Conservation (phyloP, 2,329 filamentous ascomycete genomes). For the Scolecobasidium constrictum region DNA sequence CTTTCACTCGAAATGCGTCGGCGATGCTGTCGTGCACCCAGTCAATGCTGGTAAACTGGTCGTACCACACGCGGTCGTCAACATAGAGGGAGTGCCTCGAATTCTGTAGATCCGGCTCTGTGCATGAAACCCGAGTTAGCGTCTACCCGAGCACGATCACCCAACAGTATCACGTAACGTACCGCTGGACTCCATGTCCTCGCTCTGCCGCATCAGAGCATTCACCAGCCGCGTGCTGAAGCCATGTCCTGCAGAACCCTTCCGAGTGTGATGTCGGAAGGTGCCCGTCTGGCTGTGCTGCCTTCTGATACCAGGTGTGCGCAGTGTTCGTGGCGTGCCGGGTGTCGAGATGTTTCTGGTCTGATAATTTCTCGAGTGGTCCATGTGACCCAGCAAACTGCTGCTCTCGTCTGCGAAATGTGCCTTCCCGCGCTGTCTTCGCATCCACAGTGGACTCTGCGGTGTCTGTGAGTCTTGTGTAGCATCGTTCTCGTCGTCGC, state of each 20-base stretch:
- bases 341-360: slow-evolving; percentile 28
- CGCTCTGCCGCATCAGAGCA: slow-evolving; percentile 32
- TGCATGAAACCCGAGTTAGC: neutral
- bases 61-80: slow-evolving; percentile 93
- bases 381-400: slow-evolving; percentile 31
- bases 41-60: slow-evolving; percentile 94
- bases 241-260: slow-evolving; percentile 37
- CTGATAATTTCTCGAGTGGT: slow-evolving; percentile 28
- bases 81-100: slow-evolving; percentile 53
- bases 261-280: slow-evolving; percentile 32
- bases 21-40: slow-evolving; percentile 98
- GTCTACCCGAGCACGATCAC: slow-evolving; percentile 11
- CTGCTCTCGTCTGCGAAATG: slow-evolving; percentile 32
- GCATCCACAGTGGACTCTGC: slow-evolving; percentile 22
- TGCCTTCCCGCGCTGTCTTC: slow-evolving; percentile 14
- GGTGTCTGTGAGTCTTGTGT: slow-evolving; percentile 19
- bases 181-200: slow-evolving; percentile 24
- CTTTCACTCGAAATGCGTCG: slow-evolving; percentile 81
- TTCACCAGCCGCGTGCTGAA: slow-evolving; percentile 42
- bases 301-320: slow-evolving; percentile 18
- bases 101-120: slow-evolving; percentile 44
- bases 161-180: no score
- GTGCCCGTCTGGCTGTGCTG: slow-evolving; percentile 24
- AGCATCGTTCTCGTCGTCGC: slow-evolving; percentile 22
- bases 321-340: slow-evolving; percentile 30